Conservation (phyloP, 2,329 filamentous ascomycete genomes). For the Diaporthe citri region DNA sequence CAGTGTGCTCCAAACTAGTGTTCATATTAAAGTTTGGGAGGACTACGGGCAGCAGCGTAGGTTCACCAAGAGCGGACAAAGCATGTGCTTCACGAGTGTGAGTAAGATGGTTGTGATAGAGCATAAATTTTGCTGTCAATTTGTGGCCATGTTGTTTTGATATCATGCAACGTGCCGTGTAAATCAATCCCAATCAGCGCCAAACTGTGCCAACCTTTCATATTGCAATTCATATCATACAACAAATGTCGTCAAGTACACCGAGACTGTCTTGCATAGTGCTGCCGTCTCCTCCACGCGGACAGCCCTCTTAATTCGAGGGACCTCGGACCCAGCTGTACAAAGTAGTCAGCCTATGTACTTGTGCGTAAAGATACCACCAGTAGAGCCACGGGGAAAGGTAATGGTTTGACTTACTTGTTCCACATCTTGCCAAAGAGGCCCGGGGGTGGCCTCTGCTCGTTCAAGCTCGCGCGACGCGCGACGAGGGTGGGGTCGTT, state of each 20-base stretch:
- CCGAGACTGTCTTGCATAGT: too few relatives aligned
- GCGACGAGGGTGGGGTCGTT: slow-evolving; percentile 56
- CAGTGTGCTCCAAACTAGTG: not conserved
- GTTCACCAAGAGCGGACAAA: not conserved
- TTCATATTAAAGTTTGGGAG: not conserved
- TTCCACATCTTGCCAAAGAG: slow-evolving; percentile 69
- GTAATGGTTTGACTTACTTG: slow-evolving; percentile 56
- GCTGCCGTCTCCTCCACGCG: not conserved
- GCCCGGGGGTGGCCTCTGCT: slow-evolving; percentile 63
- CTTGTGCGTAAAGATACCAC: not conserved
- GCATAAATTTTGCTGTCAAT: not conserved
- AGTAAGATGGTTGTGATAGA: not conserved
- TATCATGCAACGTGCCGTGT: not conserved
- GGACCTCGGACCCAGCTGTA: slow-evolving; percentile 30
- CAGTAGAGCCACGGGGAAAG: too few relatives aligned
- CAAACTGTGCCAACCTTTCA: not conserved
- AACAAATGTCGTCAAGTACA: not conserved
- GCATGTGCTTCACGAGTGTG: not conserved
- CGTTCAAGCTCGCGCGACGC: slow-evolving; percentile 67
- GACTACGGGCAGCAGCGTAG: not conserved
- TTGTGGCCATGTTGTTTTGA: too few relatives aligned
- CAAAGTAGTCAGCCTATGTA: not conserved
- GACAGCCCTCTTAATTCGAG: not conserved
- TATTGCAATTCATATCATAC: not conserved
- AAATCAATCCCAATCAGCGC: slow-evolving; percentile 1